Evolutionary conservation across 2,329 filamentous ascomycete genomes (phyloP), one percentile per base, ranked within the genome.

Genomic region (Alternaria sp.): DNA sequence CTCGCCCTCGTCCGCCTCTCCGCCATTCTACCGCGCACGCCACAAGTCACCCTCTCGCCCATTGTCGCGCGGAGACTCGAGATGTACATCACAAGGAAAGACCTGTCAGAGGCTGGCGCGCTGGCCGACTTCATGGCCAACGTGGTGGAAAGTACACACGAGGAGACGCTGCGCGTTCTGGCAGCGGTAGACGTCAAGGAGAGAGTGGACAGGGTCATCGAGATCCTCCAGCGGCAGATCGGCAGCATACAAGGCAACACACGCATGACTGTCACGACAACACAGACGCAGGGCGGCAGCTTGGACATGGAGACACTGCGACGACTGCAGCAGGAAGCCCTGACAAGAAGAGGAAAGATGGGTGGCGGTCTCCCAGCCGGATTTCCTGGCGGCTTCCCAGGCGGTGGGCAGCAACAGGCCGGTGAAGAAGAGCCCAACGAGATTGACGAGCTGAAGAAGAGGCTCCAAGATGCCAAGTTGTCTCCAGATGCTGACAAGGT

Each of bases 121-220:
- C 85, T 99, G 10, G 95, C 96, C 7, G 96, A 99, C 78, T 98
- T 98, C 78, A 97, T 99, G 93, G 91, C 93, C 43, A 97, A 97
- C 76, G 87, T 98, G 23, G 88, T 97, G 3, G 93, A 97, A 67
- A 90, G 92, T 55, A 91, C 89, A 10, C 92, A 96, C 67, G 93
- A 97, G 78, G 96, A 99, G 77, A 97, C 97, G 80, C 85, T 99
- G 58, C 89, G 92, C 60, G 88, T 99, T 15, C 84, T 99, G 37
- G 88, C 93, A n/a, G 89, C 94, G 1, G 81, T 96, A 6, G 89
- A 94, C 72, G 85, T 96, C 50, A 92, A 92, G 70, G 88, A 91
- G 50, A 87, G 96, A 41, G 85, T 98, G 58, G 88, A 91, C 66
- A 91, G 90, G 71, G 93, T 97, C 15, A 90, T 96, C 60, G 92